Evolutionary conservation across 2,329 filamentous ascomycete genomes (phyloP).

Genomic region (Leptographium radiaticola): DNA sequence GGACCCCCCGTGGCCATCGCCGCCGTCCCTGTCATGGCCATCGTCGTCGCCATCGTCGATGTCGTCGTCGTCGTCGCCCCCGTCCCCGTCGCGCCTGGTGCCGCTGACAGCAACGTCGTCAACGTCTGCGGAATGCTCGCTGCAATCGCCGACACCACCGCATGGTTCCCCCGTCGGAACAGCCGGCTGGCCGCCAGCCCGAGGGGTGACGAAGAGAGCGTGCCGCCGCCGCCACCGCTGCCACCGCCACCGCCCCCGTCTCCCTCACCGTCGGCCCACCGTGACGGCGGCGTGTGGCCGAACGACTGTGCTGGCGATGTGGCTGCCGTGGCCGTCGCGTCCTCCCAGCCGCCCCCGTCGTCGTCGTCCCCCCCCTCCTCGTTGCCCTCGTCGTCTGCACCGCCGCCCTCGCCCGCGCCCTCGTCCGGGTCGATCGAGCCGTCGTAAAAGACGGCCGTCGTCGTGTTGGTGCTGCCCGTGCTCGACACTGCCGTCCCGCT

Average conservation of each 20-base stretch:
- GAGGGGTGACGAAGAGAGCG: constrained; percentile 41
- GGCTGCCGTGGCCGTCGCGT: constrained; percentile 31
- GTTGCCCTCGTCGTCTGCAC: constrained; percentile 32
- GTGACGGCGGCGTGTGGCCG: constrained; percentile 47
- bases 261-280: constrained; percentile 26
- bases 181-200: constrained; percentile 28
- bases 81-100: constrained; percentile 17
- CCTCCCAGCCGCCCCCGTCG: constrained; percentile 42
- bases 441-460: constrained; percentile 7
- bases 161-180: constrained; percentile 40
- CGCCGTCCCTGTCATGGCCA: neutral
- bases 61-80: neutral
- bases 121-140: constrained; percentile 38
- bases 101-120: constrained; percentile 25
- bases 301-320: constrained; percentile 46
- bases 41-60: neutral
- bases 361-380: constrained; percentile 31
- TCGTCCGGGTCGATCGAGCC: constrained; percentile 11
- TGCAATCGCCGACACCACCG: constrained; percentile 41
- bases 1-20: neutral
- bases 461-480: constrained; percentile 5
- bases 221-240: neutral
- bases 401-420: constrained; percentile 29
- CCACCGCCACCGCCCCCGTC: constrained; percentile 14
- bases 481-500: neutral